A percentile compares a stretch with the other conserved stretches of the same genome.
These are phyloP conservation scores for Aspergillus panamensis DNA, from an alignment of 495 filamentous ascomycete species.

Conservation along the genomic window DNA sequence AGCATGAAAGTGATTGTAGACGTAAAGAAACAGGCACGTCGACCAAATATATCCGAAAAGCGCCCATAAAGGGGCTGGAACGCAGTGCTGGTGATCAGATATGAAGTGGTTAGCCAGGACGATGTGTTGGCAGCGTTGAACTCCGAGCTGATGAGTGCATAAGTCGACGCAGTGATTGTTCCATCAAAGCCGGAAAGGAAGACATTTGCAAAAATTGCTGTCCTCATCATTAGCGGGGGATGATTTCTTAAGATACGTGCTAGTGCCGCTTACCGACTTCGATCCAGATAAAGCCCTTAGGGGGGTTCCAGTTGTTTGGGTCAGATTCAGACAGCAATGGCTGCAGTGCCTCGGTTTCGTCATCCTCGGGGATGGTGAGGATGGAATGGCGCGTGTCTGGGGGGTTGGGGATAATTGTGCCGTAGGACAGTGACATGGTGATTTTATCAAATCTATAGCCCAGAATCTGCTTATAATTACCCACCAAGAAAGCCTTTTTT, in stretches of 20 bases:
- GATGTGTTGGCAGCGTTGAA: conserved; percentile 61
- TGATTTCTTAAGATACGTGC: too few species aligned
- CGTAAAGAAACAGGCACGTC: conserved; percentile 39
- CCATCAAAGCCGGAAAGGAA: conserved; percentile 64
- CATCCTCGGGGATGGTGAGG: not conserved
- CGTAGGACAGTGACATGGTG: not conserved
- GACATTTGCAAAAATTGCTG: conserved; percentile 61
- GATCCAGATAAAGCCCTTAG: conserved; percentile 43
- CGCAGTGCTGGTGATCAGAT: conserved; percentile 58
- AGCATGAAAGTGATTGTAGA: conserved; percentile 43
- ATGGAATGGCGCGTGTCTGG: not conserved
- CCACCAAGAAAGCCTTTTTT: not conserved
- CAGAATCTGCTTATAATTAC: not conserved
- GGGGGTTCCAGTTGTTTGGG: conserved; percentile 35
- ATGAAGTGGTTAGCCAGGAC: conserved; percentile 65
- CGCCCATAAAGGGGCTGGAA: conserved; percentile 55
- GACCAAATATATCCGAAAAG: conserved; percentile 46
- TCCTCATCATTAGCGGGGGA: not conserved
- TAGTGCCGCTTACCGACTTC: conserved; percentile 36
- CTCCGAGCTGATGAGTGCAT: conserved; percentile 65
- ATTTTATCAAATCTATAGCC: not conserved
- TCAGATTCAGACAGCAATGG: conserved; percentile 36
- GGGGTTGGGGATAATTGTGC: not conserved
- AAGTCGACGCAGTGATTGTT: conserved; percentile 64
- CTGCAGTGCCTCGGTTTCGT: conserved; percentile 28